These are phyloP conservation scores for Candida alai DNA, from an alignment of 805 yeast species.

Conservation along the genomic window DNA sequence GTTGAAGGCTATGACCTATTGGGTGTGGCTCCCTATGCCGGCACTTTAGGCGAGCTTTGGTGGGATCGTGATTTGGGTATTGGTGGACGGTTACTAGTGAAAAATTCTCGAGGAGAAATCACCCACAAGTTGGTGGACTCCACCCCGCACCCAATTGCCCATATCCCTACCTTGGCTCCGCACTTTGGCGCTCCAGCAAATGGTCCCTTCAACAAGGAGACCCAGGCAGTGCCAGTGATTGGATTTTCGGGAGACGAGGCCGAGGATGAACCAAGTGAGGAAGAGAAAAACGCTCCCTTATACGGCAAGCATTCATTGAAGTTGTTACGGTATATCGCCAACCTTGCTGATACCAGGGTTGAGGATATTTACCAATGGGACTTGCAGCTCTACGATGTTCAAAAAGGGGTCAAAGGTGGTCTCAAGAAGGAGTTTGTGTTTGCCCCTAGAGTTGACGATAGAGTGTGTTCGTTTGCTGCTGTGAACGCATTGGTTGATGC, in stretches of 20 bases:
- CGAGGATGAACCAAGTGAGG: constrained; percentile 47
- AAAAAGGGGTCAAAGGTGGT: constrained; percentile 77
- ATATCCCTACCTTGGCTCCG: constrained; percentile 81
- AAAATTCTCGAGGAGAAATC: constrained; percentile 29
- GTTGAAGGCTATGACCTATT: constrained; percentile 74
- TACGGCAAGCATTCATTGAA: constrained; percentile 65
- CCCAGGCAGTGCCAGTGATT: constrained; percentile 72
- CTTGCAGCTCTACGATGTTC: constrained; percentile 76
- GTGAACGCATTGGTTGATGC: constrained; percentile 51
- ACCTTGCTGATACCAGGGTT: constrained; percentile 54
- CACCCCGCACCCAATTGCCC: constrained; percentile 68
- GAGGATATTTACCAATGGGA: constrained; percentile 66
- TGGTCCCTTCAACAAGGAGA: constrained; percentile 75
- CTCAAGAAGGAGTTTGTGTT: constrained; percentile 70
- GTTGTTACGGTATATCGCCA: constrained; percentile 66
- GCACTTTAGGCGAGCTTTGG: constrained; percentile 63
- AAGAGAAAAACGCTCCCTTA: constrained; percentile 57
- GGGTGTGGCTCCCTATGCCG: constrained; percentile 84
- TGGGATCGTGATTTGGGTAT: constrained; percentile 84
- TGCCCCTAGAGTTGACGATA: constrained; percentile 83
- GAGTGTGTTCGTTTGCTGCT: constrained; percentile 77
- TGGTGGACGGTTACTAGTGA: constrained; percentile 71
- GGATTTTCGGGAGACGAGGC: constrained; percentile 48
- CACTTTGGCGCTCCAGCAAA: constrained; percentile 72
- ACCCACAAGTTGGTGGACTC: constrained; percentile 49